Evolutionary conservation across 371 early-diverging fungal species (phyloP).

Genomic region (Mucor circinelloides): DNA sequence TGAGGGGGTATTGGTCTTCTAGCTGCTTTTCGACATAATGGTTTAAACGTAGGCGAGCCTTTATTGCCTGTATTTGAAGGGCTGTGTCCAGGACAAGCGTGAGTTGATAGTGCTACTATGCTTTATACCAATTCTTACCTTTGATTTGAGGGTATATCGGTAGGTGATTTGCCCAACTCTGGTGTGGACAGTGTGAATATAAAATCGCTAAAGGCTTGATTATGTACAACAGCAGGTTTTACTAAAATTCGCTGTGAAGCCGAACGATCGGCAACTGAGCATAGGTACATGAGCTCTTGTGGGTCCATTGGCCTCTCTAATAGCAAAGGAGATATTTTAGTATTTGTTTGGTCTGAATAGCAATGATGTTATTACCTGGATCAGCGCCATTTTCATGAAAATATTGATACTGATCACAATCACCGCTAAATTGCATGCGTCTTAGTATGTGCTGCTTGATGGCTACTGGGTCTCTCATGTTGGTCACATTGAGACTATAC

Average conservation of each 20-base stretch:
- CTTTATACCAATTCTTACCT: neutral
- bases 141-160: conserved; percentile 6
- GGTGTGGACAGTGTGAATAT: conserved; percentile 34
- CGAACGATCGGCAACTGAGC: conserved; percentile 45
- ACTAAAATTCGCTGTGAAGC: conserved; percentile 48
- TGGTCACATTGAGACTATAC: conserved; percentile 56
- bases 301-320: conserved; percentile 32
- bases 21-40: conserved; percentile 31
- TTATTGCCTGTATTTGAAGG: neutral
- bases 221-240: conserved; percentile 10
- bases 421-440: conserved; percentile 45
- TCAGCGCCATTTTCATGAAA: conserved; percentile 56
- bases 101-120: neutral
- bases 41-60: conserved; percentile 21
- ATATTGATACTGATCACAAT: conserved; percentile 49
- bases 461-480: conserved; percentile 49
- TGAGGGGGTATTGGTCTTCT: neutral
- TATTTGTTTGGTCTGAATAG: conserved; percentile 2
- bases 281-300: conserved; percentile 39
- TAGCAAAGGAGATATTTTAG: neutral
- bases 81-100: neutral
- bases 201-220: neutral
- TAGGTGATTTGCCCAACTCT: conserved; percentile 47
- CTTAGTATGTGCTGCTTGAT: conserved; percentile 54
- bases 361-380: conserved; percentile 39